A percentile compares a stretch with the other conserved stretches of the same genome.
Conservation (phyloP, 108 stramenopile genomes). For the Fragilaria crotonensis region DNA sequence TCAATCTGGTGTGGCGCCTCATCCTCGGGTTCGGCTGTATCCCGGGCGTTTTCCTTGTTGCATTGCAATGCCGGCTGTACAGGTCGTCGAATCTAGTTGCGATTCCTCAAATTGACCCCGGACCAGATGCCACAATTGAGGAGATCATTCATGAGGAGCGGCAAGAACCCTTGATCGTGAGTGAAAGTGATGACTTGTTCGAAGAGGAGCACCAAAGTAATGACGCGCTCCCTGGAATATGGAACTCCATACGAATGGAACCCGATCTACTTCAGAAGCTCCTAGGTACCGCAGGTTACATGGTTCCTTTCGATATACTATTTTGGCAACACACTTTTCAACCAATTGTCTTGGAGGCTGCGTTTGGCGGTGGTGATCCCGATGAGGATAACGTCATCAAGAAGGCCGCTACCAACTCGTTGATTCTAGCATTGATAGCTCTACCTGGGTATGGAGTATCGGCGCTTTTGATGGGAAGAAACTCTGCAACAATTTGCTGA, state of each 20-base stretch:
- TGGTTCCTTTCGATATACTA: slow-evolving; percentile 81
- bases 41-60: slow-evolving; percentile 55
- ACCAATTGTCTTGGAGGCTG: slow-evolving; percentile 69
- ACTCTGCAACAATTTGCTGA: slow-evolving; percentile 32
- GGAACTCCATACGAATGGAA: slow-evolving; percentile 40
- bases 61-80: slow-evolving; percentile 20
- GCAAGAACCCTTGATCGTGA: background rate
- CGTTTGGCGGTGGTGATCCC: slow-evolving; percentile 54
- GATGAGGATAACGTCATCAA: slow-evolving; percentile 1
- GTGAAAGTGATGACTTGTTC: slow-evolving; percentile 1
- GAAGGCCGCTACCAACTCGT: slow-evolving; percentile 25
- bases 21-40: slow-evolving; percentile 64
- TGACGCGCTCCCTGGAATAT: background rate
- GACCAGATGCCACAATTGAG: slow-evolving; percentile 1
- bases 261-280: slow-evolving; percentile 55
- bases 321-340: slow-evolving; percentile 85
- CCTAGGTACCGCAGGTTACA: slow-evolving; percentile 69
- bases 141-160: slow-evolving; percentile 4
- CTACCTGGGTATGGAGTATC: slow-evolving; percentile 77
- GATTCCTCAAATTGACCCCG: background rate
- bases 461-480: slow-evolving; percentile 41
- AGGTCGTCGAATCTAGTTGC: background rate
- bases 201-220: background rate
- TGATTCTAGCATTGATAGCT: slow-evolving; percentile 47
- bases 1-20: slow-evolving; percentile 64